Conservation (phyloP, 371 early-diverging fungal species). For the Mortierella sp. region DNA sequence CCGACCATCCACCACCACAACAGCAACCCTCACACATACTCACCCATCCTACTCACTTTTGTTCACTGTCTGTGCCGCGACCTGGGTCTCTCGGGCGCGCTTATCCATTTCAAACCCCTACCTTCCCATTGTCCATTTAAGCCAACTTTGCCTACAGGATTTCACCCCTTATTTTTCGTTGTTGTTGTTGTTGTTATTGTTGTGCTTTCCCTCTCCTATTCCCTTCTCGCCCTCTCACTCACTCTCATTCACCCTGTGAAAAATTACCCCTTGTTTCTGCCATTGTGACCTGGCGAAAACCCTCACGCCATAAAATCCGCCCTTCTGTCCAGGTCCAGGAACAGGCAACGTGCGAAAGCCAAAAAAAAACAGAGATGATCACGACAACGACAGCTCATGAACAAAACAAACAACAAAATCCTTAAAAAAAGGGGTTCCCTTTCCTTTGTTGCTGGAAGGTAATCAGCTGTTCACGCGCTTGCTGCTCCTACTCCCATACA, state of each 20-base stretch:
- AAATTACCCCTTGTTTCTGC: constrained; percentile 23
- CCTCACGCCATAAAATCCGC: not conserved
- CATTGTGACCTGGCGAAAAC: constrained; percentile 33
- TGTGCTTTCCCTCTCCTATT: not conserved
- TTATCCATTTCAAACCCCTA: not conserved
- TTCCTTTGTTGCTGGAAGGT: not conserved
- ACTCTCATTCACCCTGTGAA: not conserved
- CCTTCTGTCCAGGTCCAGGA: constrained; percentile 24
- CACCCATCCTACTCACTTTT: not conserved
- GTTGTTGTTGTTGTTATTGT: not conserved
- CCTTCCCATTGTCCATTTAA: not conserved
- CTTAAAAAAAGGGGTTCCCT: not conserved
- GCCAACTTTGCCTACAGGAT: not conserved
- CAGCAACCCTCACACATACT: not conserved
- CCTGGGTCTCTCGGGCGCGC: not conserved
- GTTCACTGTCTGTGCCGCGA: not conserved
- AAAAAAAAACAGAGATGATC: constrained; percentile 25
- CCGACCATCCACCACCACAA: not conserved
- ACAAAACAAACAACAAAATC: not conserved
- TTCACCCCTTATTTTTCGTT: not conserved
- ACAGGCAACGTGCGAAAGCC: constrained; percentile 9
- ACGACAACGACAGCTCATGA: not conserved
- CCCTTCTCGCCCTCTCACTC: not conserved
- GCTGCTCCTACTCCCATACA: not conserved
- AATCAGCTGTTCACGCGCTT: constrained; percentile 3